A percentile compares a stretch with the other conserved stretches of the same genome.
Conservation (phyloP, 352 stramenopile species). For the Phytophthora meadii region DNA sequence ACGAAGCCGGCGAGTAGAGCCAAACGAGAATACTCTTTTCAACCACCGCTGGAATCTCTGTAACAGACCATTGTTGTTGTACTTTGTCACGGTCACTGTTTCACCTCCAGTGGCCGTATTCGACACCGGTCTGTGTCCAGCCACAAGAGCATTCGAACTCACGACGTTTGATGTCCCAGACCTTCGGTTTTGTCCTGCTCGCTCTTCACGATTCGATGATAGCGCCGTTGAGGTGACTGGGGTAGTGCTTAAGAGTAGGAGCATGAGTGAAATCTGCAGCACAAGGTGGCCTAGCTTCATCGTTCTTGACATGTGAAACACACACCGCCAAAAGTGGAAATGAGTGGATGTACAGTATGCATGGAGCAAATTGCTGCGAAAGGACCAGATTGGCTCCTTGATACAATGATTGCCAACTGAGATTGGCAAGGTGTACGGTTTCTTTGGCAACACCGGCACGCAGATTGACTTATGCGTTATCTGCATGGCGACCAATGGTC, state of each 20-base stretch:
- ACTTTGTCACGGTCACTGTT: constrained; percentile 25
- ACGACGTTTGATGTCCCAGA: background rate
- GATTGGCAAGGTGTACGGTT: constrained; percentile 8
- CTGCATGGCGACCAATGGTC: no score
- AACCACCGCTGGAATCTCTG: constrained; percentile 20
- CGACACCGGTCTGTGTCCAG: constrained; percentile 1
- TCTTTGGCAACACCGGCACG: no score
- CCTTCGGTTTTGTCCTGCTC: constrained; percentile 3
- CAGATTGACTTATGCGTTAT: no score
- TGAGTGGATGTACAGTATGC: background rate
- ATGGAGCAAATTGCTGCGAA: constrained; percentile 3
- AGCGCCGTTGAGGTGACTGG: background rate
- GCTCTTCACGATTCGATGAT: background rate
- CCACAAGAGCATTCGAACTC: background rate
- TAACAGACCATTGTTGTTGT: constrained; percentile 24
- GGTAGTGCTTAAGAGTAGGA: constrained; percentile 1
- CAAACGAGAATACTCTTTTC: constrained; percentile 9
- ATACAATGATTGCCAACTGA: constrained; percentile 3
- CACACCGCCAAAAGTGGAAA: no score
- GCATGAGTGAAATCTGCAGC: background rate
- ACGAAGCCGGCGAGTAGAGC: constrained; percentile 2
- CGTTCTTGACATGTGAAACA: background rate
- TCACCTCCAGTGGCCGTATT: constrained; percentile 13
- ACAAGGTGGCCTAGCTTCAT: constrained; percentile 14
- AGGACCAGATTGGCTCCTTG: background rate